Base-by-base conservation (phyloP, 495 filamentous ascomycete genomes). In the Penicillium verhagenii region DNA sequence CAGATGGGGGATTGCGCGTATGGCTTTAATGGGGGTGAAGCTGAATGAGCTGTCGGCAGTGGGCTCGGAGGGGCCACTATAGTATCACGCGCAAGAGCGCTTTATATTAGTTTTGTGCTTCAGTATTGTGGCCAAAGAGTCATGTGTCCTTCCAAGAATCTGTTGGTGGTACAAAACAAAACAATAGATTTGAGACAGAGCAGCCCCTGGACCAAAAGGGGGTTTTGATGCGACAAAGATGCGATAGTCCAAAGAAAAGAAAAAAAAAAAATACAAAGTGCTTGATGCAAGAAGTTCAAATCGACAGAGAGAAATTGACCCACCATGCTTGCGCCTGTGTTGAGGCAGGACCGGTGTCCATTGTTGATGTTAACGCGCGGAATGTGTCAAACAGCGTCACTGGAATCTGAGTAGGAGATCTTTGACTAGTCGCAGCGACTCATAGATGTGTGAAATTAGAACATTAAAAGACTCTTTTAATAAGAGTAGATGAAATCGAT, bases 1-100 rank as follows among this genome's bases (percentile, higher is more conserved):
- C 70, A 72, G 67, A 70, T 61, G 82, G 54, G 66, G 78, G 37
- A 53, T 65, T 57, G 51, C 66, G 70, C 53, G 54, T 16, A 59
- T 33, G 31, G 60, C 57, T 57, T 72, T 73, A 54, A 70, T 68
- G 23, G 72, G 69, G 10, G 69, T 73, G 48, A 72, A 76, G 26
- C 64, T 70, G 59, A 75, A 76, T 8, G 64, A 56, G 19, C 52
- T 59, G 7, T 70, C 70, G 31, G 52, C 28, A 4, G 29, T 19
- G 20, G 58, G 42, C 13, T 60, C 48, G 47, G 46, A 10, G 21
- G 45, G n/a, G 42, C 52, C 57, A 43, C 60, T 66, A 28, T 28
- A 54, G 20, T 24, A 46, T 16, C 11, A 44, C 20, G 52, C 52
- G 48, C 56, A 38, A 50, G 1, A 20, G 39, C 52, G 38, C 50